Conservation (phyloP, 2,329 filamentous ascomycete species). For the Alternaria angustiovoidea region DNA sequence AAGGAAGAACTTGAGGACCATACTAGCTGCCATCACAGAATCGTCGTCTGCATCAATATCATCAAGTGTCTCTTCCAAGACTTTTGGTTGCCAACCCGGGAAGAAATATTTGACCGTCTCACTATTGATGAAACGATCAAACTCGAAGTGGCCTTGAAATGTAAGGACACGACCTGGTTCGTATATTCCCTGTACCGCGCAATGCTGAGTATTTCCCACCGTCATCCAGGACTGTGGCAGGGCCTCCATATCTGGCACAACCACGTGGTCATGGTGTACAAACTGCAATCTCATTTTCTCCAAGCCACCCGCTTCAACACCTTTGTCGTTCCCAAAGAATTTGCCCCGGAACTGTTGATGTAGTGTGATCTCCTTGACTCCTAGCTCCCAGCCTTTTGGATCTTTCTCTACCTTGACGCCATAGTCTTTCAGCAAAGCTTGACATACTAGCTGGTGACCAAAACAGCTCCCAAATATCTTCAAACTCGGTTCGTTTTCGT, state of each 20-base stretch:
- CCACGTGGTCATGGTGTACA: slow-evolving; percentile 49
- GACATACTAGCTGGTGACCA: slow-evolving; percentile 54
- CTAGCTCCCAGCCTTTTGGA: slow-evolving; percentile 38
- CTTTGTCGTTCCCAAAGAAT: background rate
- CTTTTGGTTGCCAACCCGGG: slow-evolving; percentile 30
- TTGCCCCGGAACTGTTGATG: slow-evolving; percentile 20
- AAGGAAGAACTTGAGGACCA: slow-evolving; percentile 48
- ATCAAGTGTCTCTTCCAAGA: slow-evolving; percentile 28
- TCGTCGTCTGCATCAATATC: slow-evolving; percentile 40
- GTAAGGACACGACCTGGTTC: slow-evolving; percentile 52
- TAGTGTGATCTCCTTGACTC: slow-evolving; percentile 33
- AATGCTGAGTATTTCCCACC: slow-evolving; percentile 43
- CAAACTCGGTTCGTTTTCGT: slow-evolving; percentile 38
- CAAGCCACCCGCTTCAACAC: background rate
- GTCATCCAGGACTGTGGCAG: slow-evolving; percentile 32
- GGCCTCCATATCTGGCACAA: slow-evolving; percentile 20
- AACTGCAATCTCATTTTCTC: slow-evolving; percentile 47
- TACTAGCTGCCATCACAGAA: slow-evolving; percentile 35
- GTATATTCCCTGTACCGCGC: slow-evolving; percentile 52
- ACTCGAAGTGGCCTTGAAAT: slow-evolving; percentile 56
- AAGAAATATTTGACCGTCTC: slow-evolving; percentile 52
- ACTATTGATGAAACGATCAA: slow-evolving; percentile 53
- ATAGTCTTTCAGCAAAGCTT: slow-evolving; percentile 45
- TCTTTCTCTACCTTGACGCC: slow-evolving; percentile 40
- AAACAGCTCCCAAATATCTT: slow-evolving; percentile 57